A percentile compares a stretch with the other conserved stretches of the same genome.
Conservation (phyloP, 768 basidiomycete species). For the Termitomyces sp. region DNA sequence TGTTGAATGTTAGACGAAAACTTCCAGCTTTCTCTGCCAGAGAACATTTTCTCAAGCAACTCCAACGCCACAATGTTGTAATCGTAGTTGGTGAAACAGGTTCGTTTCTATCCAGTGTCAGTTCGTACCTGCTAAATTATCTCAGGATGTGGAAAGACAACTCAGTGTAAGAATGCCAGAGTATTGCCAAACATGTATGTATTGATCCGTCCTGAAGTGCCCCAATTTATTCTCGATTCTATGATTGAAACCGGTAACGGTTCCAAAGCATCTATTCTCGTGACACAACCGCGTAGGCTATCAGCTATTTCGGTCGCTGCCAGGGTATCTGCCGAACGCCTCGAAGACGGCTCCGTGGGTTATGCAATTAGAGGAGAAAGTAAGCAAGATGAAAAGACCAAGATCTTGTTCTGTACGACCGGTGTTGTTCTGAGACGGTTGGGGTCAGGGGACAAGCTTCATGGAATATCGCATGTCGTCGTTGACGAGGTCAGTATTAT, state of each 20-base stretch:
- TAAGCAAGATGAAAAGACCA: slow-evolving; percentile 59
- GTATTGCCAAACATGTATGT: neutral
- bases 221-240: slow-evolving; percentile 86
- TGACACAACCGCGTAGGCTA: slow-evolving; percentile 88
- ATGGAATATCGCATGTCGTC: slow-evolving; percentile 75
- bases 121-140: neutral
- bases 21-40: slow-evolving; percentile 76
- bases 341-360: slow-evolving; percentile 75
- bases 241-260: slow-evolving; percentile 61
- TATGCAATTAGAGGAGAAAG: slow-evolving; percentile 89
- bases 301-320: slow-evolving; percentile 87
- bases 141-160: slow-evolving; percentile 85
- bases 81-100: slow-evolving; percentile 91
- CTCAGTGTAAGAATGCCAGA: slow-evolving; percentile 50
- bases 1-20: slow-evolving; percentile 50
- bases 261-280: slow-evolving; percentile 65
- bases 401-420: slow-evolving; percentile 87
- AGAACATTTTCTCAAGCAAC: slow-evolving; percentile 52
- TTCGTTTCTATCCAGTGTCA: slow-evolving; percentile 17
- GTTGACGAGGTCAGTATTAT: slow-evolving; percentile 73
- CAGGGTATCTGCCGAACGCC: slow-evolving; percentile 78
- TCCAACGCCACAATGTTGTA: slow-evolving; percentile 61
- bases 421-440: slow-evolving; percentile 85
- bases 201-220: slow-evolving; percentile 35
- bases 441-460: slow-evolving; percentile 64